Base-by-base conservation (phyloP, 768 basidiomycete species). In the Boletus huronensis region DNA sequence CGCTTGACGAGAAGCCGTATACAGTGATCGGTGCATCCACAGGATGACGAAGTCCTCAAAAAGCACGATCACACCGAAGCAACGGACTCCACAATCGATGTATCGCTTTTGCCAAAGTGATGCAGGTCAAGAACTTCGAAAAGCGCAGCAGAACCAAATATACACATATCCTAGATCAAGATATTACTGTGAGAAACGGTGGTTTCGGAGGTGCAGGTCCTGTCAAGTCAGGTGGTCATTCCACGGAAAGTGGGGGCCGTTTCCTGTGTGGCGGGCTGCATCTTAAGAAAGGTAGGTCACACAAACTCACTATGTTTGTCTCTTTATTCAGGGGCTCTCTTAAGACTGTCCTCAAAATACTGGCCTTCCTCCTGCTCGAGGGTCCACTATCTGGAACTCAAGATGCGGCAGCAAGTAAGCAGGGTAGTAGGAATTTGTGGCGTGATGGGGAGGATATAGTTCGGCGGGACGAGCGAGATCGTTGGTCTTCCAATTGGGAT, bases 61-160 rank as follows among this genome's bases (percentile, higher is more conserved):
- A 75, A 80, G 61, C 90, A 83, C 66, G 93, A 98, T 71, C 97
- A 76, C 67, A 94, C 93, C 0, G 91, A 91, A 66, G 88, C 91
- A 16, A 96, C 93, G 3, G 86, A 87, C 67, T 92, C 90, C 21
- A 88, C 91, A 0, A 68, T 96, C 54, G 96, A 98, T 65, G 82
- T 98, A 34, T 87, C 91, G 1, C 58, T 92, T 59, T 78, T 99
- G 29, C 97, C 97, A 9, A 83, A 74, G 89, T 97, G 53, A 96
- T 98, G 95, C 97, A 98, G 74, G 92, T 95, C 65, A 87, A 85
- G 71, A 87, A 98, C 74, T 98, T 95, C 65, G 92, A 92, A 43
- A 94, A 93, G 72, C 85, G 91, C 56, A 84, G 90, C 67, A 85
- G 89, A 43, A 93, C 92, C 29, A 95, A 99, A 75, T 98, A 98